Conservation (phyloP, 2,329 filamentous ascomycete genomes). For the Verticillium alfalfae region DNA sequence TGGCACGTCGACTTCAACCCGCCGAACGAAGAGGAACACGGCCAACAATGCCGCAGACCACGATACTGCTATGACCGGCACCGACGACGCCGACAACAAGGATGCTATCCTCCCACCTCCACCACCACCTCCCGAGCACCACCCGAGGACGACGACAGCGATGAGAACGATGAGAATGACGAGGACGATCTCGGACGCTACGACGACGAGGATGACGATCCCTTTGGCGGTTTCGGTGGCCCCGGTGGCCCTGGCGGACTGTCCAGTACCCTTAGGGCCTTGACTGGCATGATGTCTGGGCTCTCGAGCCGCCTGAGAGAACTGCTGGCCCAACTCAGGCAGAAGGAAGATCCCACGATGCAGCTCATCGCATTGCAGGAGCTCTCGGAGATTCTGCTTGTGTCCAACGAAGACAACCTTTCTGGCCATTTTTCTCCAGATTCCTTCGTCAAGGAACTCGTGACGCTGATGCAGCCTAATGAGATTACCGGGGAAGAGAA, state of each 20-base stretch:
- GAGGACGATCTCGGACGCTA: conserved; percentile 46
- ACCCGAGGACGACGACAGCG: conserved; percentile 31
- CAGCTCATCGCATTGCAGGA: conserved; percentile 92
- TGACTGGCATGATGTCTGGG: conserved; percentile 93
- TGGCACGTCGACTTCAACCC: conserved; percentile 30
- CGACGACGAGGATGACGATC: conserved; percentile 60
- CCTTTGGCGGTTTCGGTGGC: conserved; percentile 63
- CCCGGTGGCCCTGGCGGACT: conserved; percentile 59
- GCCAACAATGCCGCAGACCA: conserved; percentile 45
- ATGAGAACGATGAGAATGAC: conserved; percentile 44
- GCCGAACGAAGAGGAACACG: conserved; percentile 48
- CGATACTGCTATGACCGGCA: conserved; percentile 58
- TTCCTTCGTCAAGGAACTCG: conserved; percentile 90
- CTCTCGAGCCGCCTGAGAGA: conserved; percentile 75
- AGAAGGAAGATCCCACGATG: conserved; percentile 78
- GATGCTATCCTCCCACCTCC: conserved; percentile 34
- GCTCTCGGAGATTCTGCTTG: conserved; percentile 84
- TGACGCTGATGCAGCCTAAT: conserved; percentile 84
- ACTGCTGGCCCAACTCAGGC: conserved; percentile 67
- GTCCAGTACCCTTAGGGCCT: conserved; percentile 74
- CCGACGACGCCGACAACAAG: conserved; percentile 47
- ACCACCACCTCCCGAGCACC: conserved; percentile 29
- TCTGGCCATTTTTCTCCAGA: conserved; percentile 94
- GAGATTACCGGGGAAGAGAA: conserved; percentile 81
- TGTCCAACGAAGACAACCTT: conserved; percentile 94